Evolutionary conservation across 805 yeast genomes (phyloP), one percentile per base, ranked within the genome.

Genomic region (Yamadazyma philogaea): DNA sequence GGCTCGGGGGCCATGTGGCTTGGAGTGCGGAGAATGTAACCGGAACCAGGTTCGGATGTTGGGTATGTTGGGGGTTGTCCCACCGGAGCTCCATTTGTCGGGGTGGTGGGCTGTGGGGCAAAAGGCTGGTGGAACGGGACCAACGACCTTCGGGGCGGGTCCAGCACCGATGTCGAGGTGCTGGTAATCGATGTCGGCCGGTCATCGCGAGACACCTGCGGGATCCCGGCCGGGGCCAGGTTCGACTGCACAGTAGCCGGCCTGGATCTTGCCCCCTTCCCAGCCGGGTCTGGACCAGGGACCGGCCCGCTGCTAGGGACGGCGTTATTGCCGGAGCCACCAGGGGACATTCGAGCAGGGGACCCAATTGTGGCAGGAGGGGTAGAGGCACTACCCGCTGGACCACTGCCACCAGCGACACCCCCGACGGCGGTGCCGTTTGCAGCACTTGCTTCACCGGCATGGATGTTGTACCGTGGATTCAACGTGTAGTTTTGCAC

Each of bases 401-500:
- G 18, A 6, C 33, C 33, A 30, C 14, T 16, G n/a, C n/a, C n/a
- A 28, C 7, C n/a, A 6, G 16, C 16, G 8, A 11, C 33, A 14
- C 18, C 18, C n/a, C 18, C 28, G 12, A 8, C 33, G 6, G 33
- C 15, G 33, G 18, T 4, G 8, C 18, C 33, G 15, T 30, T 34
- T 18, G 22, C 6, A 21, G 24, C 24, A 12, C 56, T 62, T 15
- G 71, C 64, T 11, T 77, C 70, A 26, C 61, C 55, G 45, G 72
- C 71, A 34, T 77, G 60, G n/a, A 35, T 26, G 16, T 60, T 50
- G 53, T 59, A 64, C 39, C 65, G 61, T 0, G 72, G 68, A 39
- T 67, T 60, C 33, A 66, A 46, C 2, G 70, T 63, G 41, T 60
- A 61, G 45, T 54, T 63, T 48, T 65, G 70, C 18, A 40, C 43